A percentile compares a stretch with the other conserved stretches of the same genome.
Evolutionary conservation across 345 rosid species (phyloP).

Genomic region (Eucalyptus tenuipes): DNA sequence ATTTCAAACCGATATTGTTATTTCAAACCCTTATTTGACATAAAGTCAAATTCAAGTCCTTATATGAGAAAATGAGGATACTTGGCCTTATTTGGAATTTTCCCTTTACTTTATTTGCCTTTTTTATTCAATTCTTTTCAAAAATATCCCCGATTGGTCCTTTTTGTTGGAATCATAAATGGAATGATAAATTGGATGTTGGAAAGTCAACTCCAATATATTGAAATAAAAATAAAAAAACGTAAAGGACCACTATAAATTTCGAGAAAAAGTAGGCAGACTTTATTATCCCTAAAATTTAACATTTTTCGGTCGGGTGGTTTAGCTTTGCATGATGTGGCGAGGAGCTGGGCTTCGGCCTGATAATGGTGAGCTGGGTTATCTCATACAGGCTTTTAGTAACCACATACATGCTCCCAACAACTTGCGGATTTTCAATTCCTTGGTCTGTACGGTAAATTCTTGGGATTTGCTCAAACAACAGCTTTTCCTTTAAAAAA

Average conservation of each 20-base stretch:
- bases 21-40: too few relatives aligned
- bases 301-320: not conserved
- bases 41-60: too few relatives aligned
- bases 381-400: not conserved
- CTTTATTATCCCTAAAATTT: not conserved
- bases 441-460: not conserved
- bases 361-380: not conserved
- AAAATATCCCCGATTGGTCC: not conserved
- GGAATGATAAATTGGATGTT: not conserved
- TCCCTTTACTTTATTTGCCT: too few relatives aligned
- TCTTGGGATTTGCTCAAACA: not conserved
- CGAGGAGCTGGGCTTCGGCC: not conserved
- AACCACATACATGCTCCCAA: not conserved
- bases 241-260: not conserved
- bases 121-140: not conserved
- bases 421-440: not conserved
- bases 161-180: not conserved
- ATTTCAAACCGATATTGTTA: too few relatives aligned
- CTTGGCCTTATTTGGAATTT: too few relatives aligned
- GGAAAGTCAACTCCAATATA: not conserved
- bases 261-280: not conserved
- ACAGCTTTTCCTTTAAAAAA: not conserved
- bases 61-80: too few relatives aligned
- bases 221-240: not conserved
- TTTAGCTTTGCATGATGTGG: not conserved